Evolutionary conservation across 2,329 filamentous ascomycete genomes (phyloP), one percentile per base, ranked within the genome.

Genomic region (Neurospora sp.): DNA sequence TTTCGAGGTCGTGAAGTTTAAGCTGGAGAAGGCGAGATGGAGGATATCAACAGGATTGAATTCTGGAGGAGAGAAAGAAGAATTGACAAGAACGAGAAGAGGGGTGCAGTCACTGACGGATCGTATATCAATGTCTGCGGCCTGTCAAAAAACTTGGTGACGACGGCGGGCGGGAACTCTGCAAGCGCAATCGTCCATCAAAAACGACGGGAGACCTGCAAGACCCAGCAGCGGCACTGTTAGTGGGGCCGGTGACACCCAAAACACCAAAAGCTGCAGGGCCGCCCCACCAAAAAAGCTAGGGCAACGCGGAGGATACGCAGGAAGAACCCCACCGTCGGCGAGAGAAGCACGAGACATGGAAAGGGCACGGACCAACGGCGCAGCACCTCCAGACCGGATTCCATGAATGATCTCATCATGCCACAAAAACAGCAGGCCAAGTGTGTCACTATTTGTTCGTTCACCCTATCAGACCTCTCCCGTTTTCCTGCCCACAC

Each of bases 331-430:
- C 46, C 46, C 23, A 33, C 46, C 12, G 46, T 57, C 46, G 23
- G 23, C 46, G 23, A 57, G 46, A 57, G 23, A 57, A 57, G 46
- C 46, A 57, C 23, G 23, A 11, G 46, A 33, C 4, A 33, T 33
- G 28, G 28, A 33, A 33, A 33, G 52, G 12, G 68, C 70, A 70
- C 70, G 70, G 46, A 46, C 71, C 70, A 72, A 28, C 15, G 23
- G 39, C 38, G 66, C 19, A 67, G 66, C 66, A 40, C 11, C 41
- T n/a, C 52, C 67, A 12, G 66, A 40, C 66, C 66, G 66, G 38
- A 66, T 46, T 68, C 66, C 67, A 57, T 67, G 69, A 69, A 76
- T 76, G 75, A 77, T 75, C 73, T 76, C 75, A 76, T 77, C 76
- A 76, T 77, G 74, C 73, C 74, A 73, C 68, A 68, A 68, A 70